These are phyloP conservation scores for Aspergillus versicolor DNA, from an alignment of 2,329 filamentous ascomycete species.

Conservation along the genomic window DNA sequence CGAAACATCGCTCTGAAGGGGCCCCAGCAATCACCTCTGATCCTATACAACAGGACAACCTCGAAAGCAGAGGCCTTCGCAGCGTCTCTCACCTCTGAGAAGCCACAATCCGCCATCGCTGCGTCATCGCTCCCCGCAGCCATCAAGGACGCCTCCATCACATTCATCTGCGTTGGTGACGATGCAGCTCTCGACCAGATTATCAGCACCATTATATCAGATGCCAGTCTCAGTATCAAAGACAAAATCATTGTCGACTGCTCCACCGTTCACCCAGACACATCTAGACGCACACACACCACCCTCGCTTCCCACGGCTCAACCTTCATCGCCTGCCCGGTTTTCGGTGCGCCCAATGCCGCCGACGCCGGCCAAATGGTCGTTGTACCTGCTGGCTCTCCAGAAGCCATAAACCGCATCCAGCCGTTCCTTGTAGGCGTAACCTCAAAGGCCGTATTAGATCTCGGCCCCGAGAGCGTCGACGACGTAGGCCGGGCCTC, in stretches of 20 bases:
- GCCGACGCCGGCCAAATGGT: conserved; percentile 67
- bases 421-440: conserved; percentile 72
- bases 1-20: conserved; percentile 81
- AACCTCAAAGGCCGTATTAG: conserved; percentile 66
- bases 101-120: conserved; percentile 54
- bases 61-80: conserved; percentile 65
- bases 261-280: conserved; percentile 84
- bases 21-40: conserved; percentile 66
- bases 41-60: conserved; percentile 77
- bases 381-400: conserved; percentile 69
- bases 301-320: conserved; percentile 60
- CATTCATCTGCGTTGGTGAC: conserved; percentile 78
- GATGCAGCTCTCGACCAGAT: conserved; percentile 69
- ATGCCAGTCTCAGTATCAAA: conserved; percentile 50
- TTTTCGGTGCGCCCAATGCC: conserved; percentile 43
- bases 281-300: conserved; percentile 65
- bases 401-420: conserved; percentile 60
- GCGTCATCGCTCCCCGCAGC: conserved; percentile 65
- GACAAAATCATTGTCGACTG: conserved; percentile 83
- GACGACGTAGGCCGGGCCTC: conserved; percentile 68
- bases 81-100: conserved; percentile 58
- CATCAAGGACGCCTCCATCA: conserved; percentile 68
- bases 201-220: conserved; percentile 55
- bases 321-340: conserved; percentile 71
- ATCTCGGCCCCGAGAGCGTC: conserved; percentile 68